These are phyloP conservation scores for Phyllosticta citribraziliensis DNA, from an alignment of 2,329 filamentous ascomycete genomes.

Conservation along the genomic window DNA sequence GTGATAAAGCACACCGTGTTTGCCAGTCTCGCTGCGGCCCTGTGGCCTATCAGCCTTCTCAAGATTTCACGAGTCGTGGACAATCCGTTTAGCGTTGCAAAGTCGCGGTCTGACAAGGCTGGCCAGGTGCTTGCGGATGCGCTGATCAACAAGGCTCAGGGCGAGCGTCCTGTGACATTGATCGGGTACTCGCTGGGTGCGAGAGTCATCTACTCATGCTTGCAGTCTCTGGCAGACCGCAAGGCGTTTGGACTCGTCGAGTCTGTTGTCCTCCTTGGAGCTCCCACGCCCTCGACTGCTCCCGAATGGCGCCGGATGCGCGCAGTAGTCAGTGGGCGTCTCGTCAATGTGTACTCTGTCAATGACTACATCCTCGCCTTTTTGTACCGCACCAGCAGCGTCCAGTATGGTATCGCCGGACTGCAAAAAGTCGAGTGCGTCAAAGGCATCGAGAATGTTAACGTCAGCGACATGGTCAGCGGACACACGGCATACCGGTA, in stretches of 20 bases:
- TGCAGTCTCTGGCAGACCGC: slow-evolving; percentile 65
- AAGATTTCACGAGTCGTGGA: slow-evolving; percentile 53
- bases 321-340: slow-evolving; percentile 66
- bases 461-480: slow-evolving; percentile 41
- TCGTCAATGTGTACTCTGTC: slow-evolving; percentile 81
- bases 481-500: slow-evolving; percentile 43
- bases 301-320: slow-evolving; percentile 69
- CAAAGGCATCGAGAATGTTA: slow-evolving; percentile 54
- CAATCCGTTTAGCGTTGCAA: slow-evolving; percentile 72
- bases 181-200: slow-evolving; percentile 77
- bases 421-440: slow-evolving; percentile 63
- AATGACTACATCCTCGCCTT: slow-evolving; percentile 85
- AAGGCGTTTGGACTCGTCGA: slow-evolving; percentile 78
- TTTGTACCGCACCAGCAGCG: slow-evolving; percentile 72
- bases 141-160: slow-evolving; percentile 70
- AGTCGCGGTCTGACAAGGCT: slow-evolving; percentile 68
- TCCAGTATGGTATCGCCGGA: slow-evolving; percentile 76
- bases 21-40: slow-evolving; percentile 35
- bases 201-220: slow-evolving; percentile 71
- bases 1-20: slow-evolving; percentile 56
- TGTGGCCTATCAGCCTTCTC: slow-evolving; percentile 40
- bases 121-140: slow-evolving; percentile 73
- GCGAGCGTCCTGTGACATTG: slow-evolving; percentile 69
- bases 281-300: slow-evolving; percentile 63
- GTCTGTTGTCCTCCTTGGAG: slow-evolving; percentile 71